Percentiles rank a stretch among this genome's conserved stretches.
Conservation (phyloP, 169 alveolate species). For the Toxoplasma gondii region DNA sequence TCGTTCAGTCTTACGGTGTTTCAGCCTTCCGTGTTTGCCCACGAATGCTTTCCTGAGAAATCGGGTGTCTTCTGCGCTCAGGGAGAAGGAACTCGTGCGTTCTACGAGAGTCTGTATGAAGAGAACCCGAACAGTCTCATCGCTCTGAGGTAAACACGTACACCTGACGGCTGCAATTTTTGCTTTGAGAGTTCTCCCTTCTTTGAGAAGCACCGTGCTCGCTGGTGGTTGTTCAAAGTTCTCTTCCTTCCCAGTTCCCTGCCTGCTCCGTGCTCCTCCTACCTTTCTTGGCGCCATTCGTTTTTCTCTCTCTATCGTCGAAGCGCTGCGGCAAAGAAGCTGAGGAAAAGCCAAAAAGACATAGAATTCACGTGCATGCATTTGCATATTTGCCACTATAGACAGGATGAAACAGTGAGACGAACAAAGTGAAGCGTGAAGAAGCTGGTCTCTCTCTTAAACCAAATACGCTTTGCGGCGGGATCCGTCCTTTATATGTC, state of each 20-base stretch:
- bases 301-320: too few relatives aligned
- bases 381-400: too few relatives aligned
- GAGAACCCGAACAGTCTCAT: constrained; percentile 90
- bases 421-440: too few relatives aligned
- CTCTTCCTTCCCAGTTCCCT: not conserved
- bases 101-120: constrained; percentile 87
- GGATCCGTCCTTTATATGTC: too few relatives aligned
- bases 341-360: too few relatives aligned
- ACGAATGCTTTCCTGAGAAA: too few relatives aligned
- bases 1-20: not conserved
- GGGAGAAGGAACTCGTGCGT: constrained; percentile 93
- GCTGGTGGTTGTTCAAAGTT: too few relatives aligned
- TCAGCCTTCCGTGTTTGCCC: not conserved
- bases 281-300: not conserved
- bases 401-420: too few relatives aligned
- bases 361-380: too few relatives aligned
- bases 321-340: too few relatives aligned
- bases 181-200: not conserved
- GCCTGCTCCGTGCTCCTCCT: not conserved
- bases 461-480: too few relatives aligned
- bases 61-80: constrained; percentile 17
- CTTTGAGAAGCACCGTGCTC: not conserved
- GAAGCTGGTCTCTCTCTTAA: too few relatives aligned
- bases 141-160: constrained; percentile 80
- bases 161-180: not conserved